phyloP scores from a whole-genome alignment of 2,329 filamentous ascomycete genomes.

The Rachicladosporium sp. region DNA sequence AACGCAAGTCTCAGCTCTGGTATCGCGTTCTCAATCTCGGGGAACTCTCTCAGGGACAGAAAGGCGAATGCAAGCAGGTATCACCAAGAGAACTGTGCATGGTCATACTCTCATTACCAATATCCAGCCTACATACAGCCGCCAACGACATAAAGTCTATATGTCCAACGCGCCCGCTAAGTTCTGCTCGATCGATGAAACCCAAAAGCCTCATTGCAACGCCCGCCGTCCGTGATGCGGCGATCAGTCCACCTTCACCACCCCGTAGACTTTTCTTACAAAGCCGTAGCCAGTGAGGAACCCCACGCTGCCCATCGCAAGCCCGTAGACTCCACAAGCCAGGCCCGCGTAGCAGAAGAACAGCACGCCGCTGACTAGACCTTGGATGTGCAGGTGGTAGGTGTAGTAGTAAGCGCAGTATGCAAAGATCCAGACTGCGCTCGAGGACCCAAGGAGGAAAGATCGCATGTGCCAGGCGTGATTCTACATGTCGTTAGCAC shows the following conservation, averaged over 20 bases:
- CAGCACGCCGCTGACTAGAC: conserved; percentile 64
- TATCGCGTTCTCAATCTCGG: no score
- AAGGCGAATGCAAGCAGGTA: no score
- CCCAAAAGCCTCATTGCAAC: no score
- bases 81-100: no score
- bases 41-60: no score
- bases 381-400: conserved; percentile 66
- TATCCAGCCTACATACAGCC: no score
- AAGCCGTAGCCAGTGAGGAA: conserved; percentile 78
- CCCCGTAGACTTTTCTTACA: conserved; percentile 64
- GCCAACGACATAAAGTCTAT: no score
- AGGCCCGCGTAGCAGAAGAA: conserved; percentile 81
- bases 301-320: conserved; percentile 72
- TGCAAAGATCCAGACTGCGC: conserved; percentile 66
- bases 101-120: no score
- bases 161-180: no score
- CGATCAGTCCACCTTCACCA: conserved; percentile 25
- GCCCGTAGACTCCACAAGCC: conserved; percentile 67
- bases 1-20: no score
- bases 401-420: conserved; percentile 80
- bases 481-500: conserved; percentile 38
- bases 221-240: no score
- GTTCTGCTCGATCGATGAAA: no score
- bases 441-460: conserved; percentile 66
- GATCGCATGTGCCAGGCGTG: conserved; percentile 91